Percentiles rank a stretch among this genome's conserved stretches.
Conservation (phyloP, 257 asterid species). For the Nicotiana undulata region DNA sequence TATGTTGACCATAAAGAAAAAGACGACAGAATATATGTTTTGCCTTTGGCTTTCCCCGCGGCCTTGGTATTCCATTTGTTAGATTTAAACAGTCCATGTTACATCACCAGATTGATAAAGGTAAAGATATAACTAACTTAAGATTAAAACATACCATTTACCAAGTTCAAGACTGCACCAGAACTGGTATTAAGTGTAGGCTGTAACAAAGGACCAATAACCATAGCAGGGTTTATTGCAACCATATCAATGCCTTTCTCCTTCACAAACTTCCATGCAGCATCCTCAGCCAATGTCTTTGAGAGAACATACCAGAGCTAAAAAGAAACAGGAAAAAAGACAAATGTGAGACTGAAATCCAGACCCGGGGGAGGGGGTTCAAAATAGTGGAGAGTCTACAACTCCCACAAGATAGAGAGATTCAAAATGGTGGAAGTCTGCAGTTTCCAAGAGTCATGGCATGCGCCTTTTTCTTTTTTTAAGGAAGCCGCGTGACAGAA, state of each 20-base stretch:
- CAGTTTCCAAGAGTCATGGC: neutral
- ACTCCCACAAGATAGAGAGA: neutral
- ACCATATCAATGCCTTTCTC: constrained; percentile 73
- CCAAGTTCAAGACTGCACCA: constrained; percentile 46
- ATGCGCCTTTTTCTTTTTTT: too few relatives aligned
- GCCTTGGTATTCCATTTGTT: neutral
- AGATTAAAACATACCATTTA: constrained; percentile 42
- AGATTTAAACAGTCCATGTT: neutral
- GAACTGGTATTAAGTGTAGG: constrained; percentile 73
- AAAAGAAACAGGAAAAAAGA: neutral
- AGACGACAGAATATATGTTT: neutral
- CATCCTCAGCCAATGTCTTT: constrained; percentile 76
- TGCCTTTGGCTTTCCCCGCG: neutral
- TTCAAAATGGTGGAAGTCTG: neutral
- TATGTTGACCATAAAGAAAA: too few relatives aligned
- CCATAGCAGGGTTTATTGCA: constrained; percentile 62
- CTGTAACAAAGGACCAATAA: constrained; percentile 72
- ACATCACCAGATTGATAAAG: neutral
- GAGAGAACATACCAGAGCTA: constrained; percentile 78
- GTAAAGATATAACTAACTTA: neutral
- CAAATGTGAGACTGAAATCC: neutral
- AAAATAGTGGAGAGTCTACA: neutral
- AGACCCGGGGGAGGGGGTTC: neutral
- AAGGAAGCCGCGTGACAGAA: neutral
- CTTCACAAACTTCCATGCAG: constrained; percentile 72